Conservation (phyloP, 1,139 yeast genomes). For the Citeromyces hawaiiensis region DNA sequence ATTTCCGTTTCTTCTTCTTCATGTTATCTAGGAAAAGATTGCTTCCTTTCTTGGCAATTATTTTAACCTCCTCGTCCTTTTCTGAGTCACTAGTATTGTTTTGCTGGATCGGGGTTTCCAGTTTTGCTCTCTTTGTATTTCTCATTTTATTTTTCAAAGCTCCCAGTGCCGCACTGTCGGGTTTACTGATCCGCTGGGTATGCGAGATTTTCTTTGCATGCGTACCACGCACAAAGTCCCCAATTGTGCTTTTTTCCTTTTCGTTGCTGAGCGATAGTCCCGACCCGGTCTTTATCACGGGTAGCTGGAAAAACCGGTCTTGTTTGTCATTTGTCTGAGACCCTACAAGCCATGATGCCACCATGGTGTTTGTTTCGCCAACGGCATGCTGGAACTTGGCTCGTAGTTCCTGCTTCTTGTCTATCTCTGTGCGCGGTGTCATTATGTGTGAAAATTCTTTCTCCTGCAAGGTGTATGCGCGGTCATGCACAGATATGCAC, state of each 20-base stretch:
- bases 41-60: constrained; percentile 6
- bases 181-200: constrained; percentile 7
- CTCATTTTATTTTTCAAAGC: constrained; percentile 34
- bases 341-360: constrained; percentile 28
- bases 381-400: constrained; percentile 32
- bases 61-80: constrained; percentile 1
- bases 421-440: neutral
- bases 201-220: constrained; percentile 7
- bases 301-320: constrained; percentile 21
- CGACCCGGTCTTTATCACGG: constrained; percentile 32
- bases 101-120: neutral
- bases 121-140: constrained; percentile 9
- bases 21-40: constrained; percentile 6
- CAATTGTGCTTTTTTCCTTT: constrained; percentile 8
- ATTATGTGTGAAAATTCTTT: neutral
- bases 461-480: neutral
- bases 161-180: constrained; percentile 21
- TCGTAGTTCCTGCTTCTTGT: constrained; percentile 31
- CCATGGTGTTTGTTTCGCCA: constrained; percentile 22
- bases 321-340: constrained; percentile 1
- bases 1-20: constrained; percentile 2
- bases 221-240: constrained; percentile 18
- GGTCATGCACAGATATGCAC: neutral
- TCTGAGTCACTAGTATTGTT: constrained; percentile 4
- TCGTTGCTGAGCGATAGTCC: constrained; percentile 17